Evolutionary conservation across 768 basidiomycete genomes (phyloP).

Genomic region (Coprinopsis sp.): DNA sequence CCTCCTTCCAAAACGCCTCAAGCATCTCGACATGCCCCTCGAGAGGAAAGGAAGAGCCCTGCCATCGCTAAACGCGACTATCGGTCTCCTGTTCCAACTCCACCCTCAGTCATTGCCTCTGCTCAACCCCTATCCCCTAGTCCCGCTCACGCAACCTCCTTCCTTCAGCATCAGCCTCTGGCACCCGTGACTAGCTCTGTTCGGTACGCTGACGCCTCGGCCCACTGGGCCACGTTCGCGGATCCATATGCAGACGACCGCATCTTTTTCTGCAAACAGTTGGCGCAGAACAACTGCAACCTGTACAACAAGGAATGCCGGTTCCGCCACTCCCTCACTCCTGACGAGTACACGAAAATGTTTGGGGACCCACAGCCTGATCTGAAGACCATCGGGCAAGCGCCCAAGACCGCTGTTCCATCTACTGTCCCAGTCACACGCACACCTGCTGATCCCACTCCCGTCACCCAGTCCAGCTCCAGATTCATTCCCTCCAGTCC

Average conservation of each 20-base stretch:
- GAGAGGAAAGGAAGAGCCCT: too few species aligned
- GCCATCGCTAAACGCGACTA: too few species aligned
- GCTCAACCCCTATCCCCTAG: too few species aligned
- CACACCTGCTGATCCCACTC: too few species aligned
- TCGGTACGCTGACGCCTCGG: conserved; percentile 21
- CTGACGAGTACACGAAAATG: conserved; percentile 33
- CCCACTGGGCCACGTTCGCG: conserved; percentile 41
- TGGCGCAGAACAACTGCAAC: conserved; percentile 32
- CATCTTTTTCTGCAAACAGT: conserved; percentile 36
- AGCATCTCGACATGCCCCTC: too few species aligned
- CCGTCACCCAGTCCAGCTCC: background rate
- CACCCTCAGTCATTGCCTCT: too few species aligned
- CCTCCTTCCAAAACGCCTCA: too few species aligned
- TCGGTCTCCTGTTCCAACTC: too few species aligned
- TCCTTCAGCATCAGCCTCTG: too few species aligned
- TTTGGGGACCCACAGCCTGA: conserved; percentile 36
- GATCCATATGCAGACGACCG: conserved; percentile 31
- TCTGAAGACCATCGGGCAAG: conserved; percentile 20
- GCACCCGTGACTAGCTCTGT: background rate
- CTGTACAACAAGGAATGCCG: conserved; percentile 28
- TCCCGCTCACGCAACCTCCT: too few species aligned
- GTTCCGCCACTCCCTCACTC: conserved; percentile 38
- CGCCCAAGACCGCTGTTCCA: background rate
- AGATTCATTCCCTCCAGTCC: background rate
- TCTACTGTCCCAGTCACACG: background rate